A percentile compares a stretch with the other conserved stretches of the same genome.
phyloP scores from a whole-genome alignment of 192 early-diverging fungal genomes.

The Entomortierella chlamydospora region DNA sequence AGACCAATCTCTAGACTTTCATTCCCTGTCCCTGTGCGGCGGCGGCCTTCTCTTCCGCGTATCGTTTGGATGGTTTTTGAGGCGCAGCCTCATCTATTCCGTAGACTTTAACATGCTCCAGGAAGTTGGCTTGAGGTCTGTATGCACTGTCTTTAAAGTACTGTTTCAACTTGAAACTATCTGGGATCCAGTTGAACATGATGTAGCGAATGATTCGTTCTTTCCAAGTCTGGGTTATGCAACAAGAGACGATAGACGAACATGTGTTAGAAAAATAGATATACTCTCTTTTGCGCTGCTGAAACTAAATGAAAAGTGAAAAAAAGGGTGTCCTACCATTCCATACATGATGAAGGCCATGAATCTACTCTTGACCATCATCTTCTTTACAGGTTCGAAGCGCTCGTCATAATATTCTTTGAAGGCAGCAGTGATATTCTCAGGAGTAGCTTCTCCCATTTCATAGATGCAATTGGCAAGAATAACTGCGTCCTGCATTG shows the following conservation, averaged over 20 bases:
- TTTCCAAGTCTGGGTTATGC: neutral
- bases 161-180: slow-evolving; percentile 3
- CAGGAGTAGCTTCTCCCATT: neutral
- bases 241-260: too few species aligned
- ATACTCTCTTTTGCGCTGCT: too few species aligned
- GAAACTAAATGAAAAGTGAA: too few species aligned
- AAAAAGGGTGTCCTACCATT: too few species aligned
- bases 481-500: slow-evolving; percentile 17
- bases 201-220: slow-evolving; percentile 7
- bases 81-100: neutral
- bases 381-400: neutral
- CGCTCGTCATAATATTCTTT: slow-evolving; percentile 10
- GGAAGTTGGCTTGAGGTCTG: slow-evolving; percentile 4
- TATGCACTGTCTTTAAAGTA: slow-evolving; percentile 13
- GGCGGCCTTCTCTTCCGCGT: too few species aligned
- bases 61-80: neutral
- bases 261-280: too few species aligned
- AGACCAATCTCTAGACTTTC: too few species aligned
- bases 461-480: slow-evolving; percentile 19
- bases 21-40: too few species aligned
- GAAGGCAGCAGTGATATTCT: slow-evolving; percentile 8
- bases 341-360: slow-evolving; percentile 9
- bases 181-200: slow-evolving; percentile 18
- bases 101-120: neutral
- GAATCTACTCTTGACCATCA: slow-evolving; percentile 7